Evolutionary conservation across 768 basidiomycete genomes (phyloP).

Genomic region (Pulveroboletus sp.): DNA sequence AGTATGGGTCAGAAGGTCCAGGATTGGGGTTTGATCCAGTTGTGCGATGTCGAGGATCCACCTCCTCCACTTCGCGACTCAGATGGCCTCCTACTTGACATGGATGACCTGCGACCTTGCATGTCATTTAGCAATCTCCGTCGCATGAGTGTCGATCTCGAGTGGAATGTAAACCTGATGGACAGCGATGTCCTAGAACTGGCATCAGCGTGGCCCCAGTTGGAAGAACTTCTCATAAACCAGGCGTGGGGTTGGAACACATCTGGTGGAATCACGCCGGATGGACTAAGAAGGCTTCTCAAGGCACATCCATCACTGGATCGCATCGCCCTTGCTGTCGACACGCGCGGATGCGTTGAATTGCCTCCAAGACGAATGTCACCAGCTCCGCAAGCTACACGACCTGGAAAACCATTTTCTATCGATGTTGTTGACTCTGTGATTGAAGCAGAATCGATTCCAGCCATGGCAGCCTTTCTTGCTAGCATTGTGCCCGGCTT

Average conservation of each 20-base stretch:
- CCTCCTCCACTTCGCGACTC: no score
- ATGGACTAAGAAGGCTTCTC: constrained; percentile 3
- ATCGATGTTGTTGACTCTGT: constrained; percentile 4
- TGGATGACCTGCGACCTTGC: constrained; percentile 1
- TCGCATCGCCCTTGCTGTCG: constrained; percentile 1
- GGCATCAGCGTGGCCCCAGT: constrained; percentile 6
- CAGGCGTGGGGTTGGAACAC: constrained; percentile 4
- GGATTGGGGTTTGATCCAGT: no score
- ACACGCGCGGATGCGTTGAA: neutral
- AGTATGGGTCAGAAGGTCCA: neutral
- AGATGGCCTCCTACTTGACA: neutral
- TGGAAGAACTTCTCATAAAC: constrained; percentile 8
- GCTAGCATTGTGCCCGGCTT: neutral
- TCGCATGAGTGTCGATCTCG: neutral
- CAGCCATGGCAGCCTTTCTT: constrained; percentile 3
- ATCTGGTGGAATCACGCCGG: constrained; percentile 3
- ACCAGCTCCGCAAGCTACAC: no score
- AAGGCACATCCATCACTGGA: neutral
- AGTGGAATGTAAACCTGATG: neutral
- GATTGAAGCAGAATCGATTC: neutral
- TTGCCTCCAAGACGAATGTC: neutral
- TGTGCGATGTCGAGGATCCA: neutral
- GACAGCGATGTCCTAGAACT: neutral
- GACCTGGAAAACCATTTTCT: neutral
- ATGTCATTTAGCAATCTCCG: constrained; percentile 1